A percentile compares a stretch with the other conserved stretches of the same genome.
Conservation (phyloP, 441 rosid genomes). For the Mallotus repandus region DNA sequence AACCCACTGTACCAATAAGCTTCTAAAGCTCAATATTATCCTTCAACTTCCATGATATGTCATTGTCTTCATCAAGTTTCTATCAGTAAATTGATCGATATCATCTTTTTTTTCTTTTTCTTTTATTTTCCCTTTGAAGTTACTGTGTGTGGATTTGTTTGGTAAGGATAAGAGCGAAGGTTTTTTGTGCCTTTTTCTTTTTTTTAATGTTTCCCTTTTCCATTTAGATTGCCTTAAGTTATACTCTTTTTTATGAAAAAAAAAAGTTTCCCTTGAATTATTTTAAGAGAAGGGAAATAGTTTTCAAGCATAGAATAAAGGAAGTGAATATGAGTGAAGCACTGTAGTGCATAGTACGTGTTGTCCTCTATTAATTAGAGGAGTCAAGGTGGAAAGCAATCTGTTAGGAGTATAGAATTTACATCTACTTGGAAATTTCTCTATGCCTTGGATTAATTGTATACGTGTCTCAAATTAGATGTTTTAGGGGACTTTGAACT, state of each 20-base stretch:
- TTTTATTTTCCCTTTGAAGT: slow-evolving; percentile 32
- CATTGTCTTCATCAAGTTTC: no score
- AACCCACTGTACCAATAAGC: no score
- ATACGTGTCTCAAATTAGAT: no score
- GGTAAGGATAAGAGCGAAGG: slow-evolving; percentile 14
- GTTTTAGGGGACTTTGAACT: not conserved
- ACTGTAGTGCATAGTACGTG: not conserved
- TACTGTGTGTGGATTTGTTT: slow-evolving; percentile 22
- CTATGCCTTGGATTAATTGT: no score
- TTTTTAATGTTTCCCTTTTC: not conserved
- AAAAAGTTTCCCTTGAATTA: not conserved
- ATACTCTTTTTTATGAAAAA: no score
- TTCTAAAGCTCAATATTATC: no score
- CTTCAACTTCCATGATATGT: no score
- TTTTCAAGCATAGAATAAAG: not conserved
- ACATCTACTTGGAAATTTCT: no score
- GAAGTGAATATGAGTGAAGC: not conserved
- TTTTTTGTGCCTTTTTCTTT: not conserved
- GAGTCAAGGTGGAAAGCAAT: not conserved
- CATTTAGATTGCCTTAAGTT: not conserved
- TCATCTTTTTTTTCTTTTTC: slow-evolving; percentile 14
- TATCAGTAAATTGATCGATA: no score
- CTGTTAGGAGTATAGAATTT: not conserved
- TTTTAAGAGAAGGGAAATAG: no score
- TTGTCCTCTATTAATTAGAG: no score